These are phyloP conservation scores for Geoglossum glabrum DNA, from an alignment of 495 filamentous ascomycete species.

Conservation along the genomic window DNA sequence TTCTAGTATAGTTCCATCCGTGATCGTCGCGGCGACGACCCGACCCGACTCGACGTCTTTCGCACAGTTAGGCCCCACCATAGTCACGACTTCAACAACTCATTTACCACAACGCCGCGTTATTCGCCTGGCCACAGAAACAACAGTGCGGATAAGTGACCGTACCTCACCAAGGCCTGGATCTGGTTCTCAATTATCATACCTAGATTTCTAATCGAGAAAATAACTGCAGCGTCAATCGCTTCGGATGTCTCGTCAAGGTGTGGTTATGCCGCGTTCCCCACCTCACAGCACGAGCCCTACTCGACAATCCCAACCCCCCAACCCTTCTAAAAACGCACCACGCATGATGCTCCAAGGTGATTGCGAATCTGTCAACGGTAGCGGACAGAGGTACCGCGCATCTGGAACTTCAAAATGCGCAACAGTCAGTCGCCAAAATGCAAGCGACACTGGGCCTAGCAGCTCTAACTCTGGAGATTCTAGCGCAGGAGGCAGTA, in stretches of 20 bases:
- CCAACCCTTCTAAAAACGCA: not conserved
- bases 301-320: not conserved
- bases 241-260: not conserved
- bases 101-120: not conserved
- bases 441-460: not conserved
- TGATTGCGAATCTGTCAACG: not conserved
- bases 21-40: not conserved
- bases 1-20: constrained; percentile 1
- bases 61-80: not conserved
- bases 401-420: constrained; percentile 1
- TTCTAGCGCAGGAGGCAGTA: constrained; percentile 7
- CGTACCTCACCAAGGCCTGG: not conserved
- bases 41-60: not conserved
- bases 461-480: constrained; percentile 6
- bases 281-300: not conserved
- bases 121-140: not conserved
- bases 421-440: not conserved
- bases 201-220: not conserved
- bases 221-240: not conserved
- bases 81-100: not conserved
- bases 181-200: not conserved
- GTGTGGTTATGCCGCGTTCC: not conserved
- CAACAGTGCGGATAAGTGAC: not conserved
- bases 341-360: not conserved
- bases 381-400: not conserved